These are phyloP conservation scores for Blastocystis sp. DNA, from an alignment of 352 stramenopile species.

Conservation along the genomic window DNA sequence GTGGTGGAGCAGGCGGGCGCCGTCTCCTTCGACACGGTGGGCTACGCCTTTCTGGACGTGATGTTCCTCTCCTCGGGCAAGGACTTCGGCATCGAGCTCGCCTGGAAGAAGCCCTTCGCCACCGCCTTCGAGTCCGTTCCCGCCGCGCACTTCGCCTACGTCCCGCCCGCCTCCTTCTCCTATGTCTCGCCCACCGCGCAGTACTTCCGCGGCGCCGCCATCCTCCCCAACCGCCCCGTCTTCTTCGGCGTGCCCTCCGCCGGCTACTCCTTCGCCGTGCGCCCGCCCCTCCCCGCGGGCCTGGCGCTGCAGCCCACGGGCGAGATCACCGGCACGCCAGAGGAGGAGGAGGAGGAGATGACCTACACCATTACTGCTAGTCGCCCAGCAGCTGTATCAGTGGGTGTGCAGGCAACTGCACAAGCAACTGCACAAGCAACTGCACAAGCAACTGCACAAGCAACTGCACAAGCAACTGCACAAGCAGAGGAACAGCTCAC, in stretches of 20 bases:
- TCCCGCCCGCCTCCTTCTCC: too few relatives aligned
- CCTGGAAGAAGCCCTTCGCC: too few relatives aligned
- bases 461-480: too few relatives aligned
- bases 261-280: not conserved
- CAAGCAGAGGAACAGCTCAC: too few relatives aligned
- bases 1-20: not conserved
- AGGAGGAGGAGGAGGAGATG: not conserved
- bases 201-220: not conserved
- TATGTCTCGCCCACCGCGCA: not conserved
- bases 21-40: not conserved
- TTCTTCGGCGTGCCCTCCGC: not conserved
- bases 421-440: not conserved
- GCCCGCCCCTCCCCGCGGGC: conserved; percentile 4
- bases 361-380: not conserved
- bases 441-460: too few relatives aligned
- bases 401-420: not conserved
- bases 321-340: not conserved
- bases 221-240: not conserved
- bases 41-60: not conserved
- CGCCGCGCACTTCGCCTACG: not conserved
- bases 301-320: not conserved
- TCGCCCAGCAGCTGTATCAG: not conserved
- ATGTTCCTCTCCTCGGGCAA: not conserved
- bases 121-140: not conserved
- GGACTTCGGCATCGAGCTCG: too few relatives aligned